These are phyloP conservation scores for Eucalyptus erythrocorys DNA, from an alignment of 345 rosid genomes.

Conservation along the genomic window DNA sequence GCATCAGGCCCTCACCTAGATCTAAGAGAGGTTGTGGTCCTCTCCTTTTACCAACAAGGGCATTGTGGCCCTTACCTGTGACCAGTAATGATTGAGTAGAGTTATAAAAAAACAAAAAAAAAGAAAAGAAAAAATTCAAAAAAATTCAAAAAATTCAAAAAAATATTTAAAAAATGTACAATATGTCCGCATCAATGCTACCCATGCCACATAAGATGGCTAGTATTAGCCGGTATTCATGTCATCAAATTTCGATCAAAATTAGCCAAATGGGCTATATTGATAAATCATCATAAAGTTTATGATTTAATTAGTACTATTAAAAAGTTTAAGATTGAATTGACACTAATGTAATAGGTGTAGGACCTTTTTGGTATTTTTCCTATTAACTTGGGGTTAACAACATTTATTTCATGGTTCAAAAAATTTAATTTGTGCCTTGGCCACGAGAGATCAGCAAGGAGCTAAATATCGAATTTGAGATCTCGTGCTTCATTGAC, in stretches of 20 bases:
- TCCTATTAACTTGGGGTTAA: not conserved
- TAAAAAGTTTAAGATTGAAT: too few relatives aligned
- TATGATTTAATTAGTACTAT: too few relatives aligned
- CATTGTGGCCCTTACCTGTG: not conserved
- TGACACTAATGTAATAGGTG: too few relatives aligned
- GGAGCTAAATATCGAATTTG: not conserved
- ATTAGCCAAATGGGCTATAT: not conserved
- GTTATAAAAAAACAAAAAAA: too few relatives aligned
- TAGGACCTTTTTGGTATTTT: not conserved
- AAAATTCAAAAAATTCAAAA: too few relatives aligned
- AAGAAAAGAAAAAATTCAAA: too few relatives aligned
- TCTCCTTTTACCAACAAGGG: not conserved
- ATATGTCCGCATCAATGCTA: not conserved
- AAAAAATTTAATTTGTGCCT: not conserved
- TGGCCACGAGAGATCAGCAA: not conserved
- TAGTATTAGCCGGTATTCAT: accelerated
- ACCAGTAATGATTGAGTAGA: not conserved
- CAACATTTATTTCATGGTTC: not conserved
- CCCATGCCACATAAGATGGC: accelerated
- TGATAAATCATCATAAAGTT: too few relatives aligned
- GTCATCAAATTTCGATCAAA: accelerated
- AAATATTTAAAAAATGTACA: too few relatives aligned
- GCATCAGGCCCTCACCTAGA: not conserved
- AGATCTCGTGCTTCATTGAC: not conserved
- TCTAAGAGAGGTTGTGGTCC: not conserved